Evolutionary conservation across 371 early-diverging fungal genomes (phyloP).

Genomic region (Apophysomyces variabilis): DNA sequence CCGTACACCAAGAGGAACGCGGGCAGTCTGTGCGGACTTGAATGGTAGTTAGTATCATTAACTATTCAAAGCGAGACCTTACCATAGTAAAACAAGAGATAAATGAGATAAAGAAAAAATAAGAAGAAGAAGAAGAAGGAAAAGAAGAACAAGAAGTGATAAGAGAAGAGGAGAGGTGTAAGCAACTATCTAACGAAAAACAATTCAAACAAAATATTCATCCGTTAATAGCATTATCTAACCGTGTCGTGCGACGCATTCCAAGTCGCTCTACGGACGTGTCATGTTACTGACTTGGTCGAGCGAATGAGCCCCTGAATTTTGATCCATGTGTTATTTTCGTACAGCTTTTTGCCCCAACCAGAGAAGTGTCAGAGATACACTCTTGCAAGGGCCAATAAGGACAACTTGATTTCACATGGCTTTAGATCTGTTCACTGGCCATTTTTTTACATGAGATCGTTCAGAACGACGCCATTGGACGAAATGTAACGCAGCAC

Average conservation of each 20-base stretch:
- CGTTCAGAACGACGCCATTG: conserved; percentile 4
- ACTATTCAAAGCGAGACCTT: conserved; percentile 10
- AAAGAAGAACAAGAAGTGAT: conserved; percentile 12
- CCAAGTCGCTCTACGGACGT: neutral
- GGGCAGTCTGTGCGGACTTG: conserved; percentile 13
- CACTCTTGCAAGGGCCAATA: neutral
- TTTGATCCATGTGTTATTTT: neutral
- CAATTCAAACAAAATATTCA: neutral
- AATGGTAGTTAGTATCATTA: conserved; percentile 1
- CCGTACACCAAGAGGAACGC: neutral
- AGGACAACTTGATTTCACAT: neutral
- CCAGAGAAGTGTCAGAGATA: conserved; percentile 1
- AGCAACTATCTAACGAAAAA: neutral
- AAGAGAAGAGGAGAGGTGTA: conserved; percentile 16
- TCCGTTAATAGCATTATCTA: neutral
- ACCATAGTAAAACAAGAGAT: conserved; percentile 16
- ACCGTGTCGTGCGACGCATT: conserved; percentile 1
- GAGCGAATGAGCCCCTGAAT: conserved; percentile 11
- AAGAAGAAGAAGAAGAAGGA: neutral
- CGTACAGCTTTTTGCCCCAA: conserved; percentile 1
- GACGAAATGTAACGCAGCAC: conserved; percentile 8
- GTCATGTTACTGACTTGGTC: conserved; percentile 5
- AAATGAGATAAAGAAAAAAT: conserved; percentile 16
- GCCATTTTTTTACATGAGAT: neutral
- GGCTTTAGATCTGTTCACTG: neutral